Evolutionary conservation across 768 basidiomycete species (phyloP), one percentile per base, ranked within the genome.

Genomic region (Auricularia sp.): DNA sequence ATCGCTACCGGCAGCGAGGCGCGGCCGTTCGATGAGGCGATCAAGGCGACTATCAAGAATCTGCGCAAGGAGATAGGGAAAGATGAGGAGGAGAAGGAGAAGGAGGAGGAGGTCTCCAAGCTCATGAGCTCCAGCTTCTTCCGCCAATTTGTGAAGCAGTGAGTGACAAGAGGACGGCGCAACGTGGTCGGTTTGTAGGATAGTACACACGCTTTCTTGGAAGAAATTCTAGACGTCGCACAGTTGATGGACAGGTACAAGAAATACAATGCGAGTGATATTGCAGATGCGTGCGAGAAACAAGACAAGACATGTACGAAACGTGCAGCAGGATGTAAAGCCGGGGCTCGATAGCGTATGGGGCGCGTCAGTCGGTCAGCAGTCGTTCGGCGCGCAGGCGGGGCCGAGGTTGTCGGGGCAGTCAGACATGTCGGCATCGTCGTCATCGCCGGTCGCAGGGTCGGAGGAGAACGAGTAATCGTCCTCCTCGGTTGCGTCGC

Each of bases 11-110:
- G 79, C 45, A 79, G 82, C 29, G 81, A 79, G 3, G 72, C 69
- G 29, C 72, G 78, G 14, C 63, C 77, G 1, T 92, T 94, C 70
- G 74, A 72, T 1, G 68, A 69, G 6, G 69, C 83, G 3, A 68
- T 94, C 56, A 82, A 82, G 73, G 70, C 67, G 1, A 85, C 89
- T 71, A 85, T 94, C 73, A 78, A 80, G 66, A 70, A 73, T 10
- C 82, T 94, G 33, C 79, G 83, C 66, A 83, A 86, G 70, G 84
- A 90, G 71, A 78, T 94, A 11, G 84, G 85, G 67, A 82, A 84
- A 66, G 73, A 58, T 7, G 59, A 71, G 13, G 56, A 59, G 11
- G 24, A 51, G 18, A 18, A 51, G 11, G 16, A 18, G 18, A 18
- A 16, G 47, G 14, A 18, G 16, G 18, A 16, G 14, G 47, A 29